Percentiles rank a stretch among this genome's conserved stretches.
phyloP scores from a whole-genome alignment of 139 green algal genomes.

The Chlamydomonas schloesseri region DNA sequence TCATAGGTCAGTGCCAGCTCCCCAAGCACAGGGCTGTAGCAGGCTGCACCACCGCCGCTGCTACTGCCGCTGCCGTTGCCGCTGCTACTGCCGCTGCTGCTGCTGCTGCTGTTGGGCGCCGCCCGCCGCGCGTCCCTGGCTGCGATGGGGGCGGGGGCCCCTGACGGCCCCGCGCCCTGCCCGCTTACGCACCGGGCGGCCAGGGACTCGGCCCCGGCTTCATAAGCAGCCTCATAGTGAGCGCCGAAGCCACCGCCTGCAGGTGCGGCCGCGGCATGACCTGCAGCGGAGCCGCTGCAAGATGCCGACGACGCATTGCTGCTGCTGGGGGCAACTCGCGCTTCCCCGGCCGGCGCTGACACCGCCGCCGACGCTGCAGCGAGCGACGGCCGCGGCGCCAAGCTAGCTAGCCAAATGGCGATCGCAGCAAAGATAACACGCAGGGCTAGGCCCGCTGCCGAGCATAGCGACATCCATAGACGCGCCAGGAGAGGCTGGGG shows the following conservation, averaged over 20 bases:
- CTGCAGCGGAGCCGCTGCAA: too few relatives aligned
- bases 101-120: not conserved
- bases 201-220: too few relatives aligned
- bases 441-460: not conserved
- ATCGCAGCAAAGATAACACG: not conserved
- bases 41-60: not conserved
- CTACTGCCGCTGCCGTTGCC: not conserved
- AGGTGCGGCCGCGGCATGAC: too few relatives aligned
- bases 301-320: too few relatives aligned
- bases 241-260: too few relatives aligned
- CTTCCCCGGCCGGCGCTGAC: not conserved
- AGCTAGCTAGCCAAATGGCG: not conserved
- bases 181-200: too few relatives aligned
- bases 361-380: not conserved
- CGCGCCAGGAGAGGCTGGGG: not conserved
- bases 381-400: not conserved
- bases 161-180: too few relatives aligned
- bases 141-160: too few relatives aligned
- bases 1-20: too few relatives aligned
- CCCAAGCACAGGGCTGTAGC: not conserved
- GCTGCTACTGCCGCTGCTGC: not conserved
- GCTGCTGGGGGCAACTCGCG: too few relatives aligned
- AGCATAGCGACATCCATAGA: not conserved
- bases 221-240: too few relatives aligned
- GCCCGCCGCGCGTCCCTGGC: too few relatives aligned